phyloP scores from a whole-genome alignment of 306 rosid species.

The Pyrus betulifolia region DNA sequence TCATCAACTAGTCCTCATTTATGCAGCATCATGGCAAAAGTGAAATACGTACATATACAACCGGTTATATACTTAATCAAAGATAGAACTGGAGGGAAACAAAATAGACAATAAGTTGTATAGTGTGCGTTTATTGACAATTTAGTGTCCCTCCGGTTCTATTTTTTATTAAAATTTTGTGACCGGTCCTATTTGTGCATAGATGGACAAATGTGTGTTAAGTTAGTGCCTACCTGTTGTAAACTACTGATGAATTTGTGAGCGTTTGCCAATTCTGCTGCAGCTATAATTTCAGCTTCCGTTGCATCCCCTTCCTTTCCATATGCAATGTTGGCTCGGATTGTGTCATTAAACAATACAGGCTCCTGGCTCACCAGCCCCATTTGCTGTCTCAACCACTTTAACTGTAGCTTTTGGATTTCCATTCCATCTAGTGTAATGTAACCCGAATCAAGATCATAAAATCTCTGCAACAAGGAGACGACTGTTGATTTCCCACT shows the following conservation, averaged over 20 bases:
- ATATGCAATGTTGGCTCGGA: constrained; percentile 53
- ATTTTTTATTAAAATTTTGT: too few relatives aligned
- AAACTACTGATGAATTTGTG: constrained; percentile 58
- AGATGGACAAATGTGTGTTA: neutral
- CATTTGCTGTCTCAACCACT: constrained; percentile 64
- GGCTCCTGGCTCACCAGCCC: constrained; percentile 70
- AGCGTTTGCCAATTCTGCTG: constrained; percentile 54
- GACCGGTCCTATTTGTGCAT: too few relatives aligned
- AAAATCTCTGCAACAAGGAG: constrained; percentile 52
- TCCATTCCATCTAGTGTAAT: constrained; percentile 50
- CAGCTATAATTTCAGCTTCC: constrained; percentile 52
- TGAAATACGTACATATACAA: constrained; percentile 33
- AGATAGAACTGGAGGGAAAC: too few relatives aligned
- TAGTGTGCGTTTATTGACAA: too few relatives aligned
- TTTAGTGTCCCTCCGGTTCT: too few relatives aligned
- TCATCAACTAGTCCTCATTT: neutral
- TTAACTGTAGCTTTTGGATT: constrained; percentile 39
- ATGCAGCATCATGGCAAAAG: too few relatives aligned
- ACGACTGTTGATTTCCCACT: constrained; percentile 65
- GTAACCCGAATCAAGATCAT: constrained; percentile 57
- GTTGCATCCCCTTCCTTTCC: constrained; percentile 58
- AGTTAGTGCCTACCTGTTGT: constrained; percentile 34
- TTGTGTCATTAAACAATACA: constrained; percentile 49
- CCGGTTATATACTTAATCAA: constrained; percentile 24
- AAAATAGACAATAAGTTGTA: too few relatives aligned